Base-by-base conservation (phyloP, 2,329 filamentous ascomycete genomes). In the Lachnellula arida region DNA sequence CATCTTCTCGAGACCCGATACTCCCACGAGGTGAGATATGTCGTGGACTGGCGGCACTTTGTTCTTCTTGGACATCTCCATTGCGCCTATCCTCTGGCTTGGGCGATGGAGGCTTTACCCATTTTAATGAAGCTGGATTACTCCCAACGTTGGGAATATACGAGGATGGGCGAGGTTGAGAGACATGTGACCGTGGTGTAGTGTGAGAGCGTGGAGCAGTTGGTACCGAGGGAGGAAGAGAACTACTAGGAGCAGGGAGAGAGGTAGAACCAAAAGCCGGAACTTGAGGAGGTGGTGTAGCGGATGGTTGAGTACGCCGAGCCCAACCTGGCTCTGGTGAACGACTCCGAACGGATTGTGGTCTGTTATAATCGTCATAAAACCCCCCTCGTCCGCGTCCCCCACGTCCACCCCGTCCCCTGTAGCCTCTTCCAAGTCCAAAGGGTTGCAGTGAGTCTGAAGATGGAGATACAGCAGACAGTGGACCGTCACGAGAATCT, bases 401-500 rank as follows among this genome's bases (percentile, higher is more conserved):
- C 42, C 42, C 77, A 34, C 77, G 75, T 44, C 80, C 23, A 25
- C 49, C 49, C 23, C 44, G 52, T 34, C 80, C 84, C 32, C 84
- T 76, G 56, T 82, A 73, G 5, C 74, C 75, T 47, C 63, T 57
- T 19, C 48, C 53, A 39, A 39, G 17, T 17, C 42, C 42, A 53
- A 67, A 67, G 8, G 59, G 51, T 49, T 57, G 59, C 1, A 81
- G 77, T 12, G 82, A 79, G 59, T 91, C 88, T 0, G 87, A 88
- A 22, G 83, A 84, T 9, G 83, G 84, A 3, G 88, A 89, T 4
- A 85, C 85, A 17, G 85, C 86, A 1, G 87, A 88, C 22, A 84
- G 80, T 11, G 88, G 87, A 0, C 87, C 88, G 65, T 92, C 88
- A 65, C 88, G 79, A 8, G 87, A 90, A 15, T 81, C 84, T 47